Conservation (phyloP, 78 protist genomes). For the Chrysochromulina parva region DNA sequence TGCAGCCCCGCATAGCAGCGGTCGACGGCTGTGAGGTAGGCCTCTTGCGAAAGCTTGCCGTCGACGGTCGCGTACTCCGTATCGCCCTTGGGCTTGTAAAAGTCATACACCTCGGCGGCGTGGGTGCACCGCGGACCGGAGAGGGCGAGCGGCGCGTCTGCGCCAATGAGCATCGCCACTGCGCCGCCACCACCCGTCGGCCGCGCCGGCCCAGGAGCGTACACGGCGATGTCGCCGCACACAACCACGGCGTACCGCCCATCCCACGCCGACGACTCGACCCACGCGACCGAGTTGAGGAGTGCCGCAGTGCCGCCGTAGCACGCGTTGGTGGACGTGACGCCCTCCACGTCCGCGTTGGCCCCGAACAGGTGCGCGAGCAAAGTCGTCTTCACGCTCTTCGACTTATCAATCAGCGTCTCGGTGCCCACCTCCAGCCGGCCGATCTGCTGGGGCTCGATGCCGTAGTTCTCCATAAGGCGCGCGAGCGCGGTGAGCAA, state of each 20-base stretch:
- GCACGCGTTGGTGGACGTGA: slow-evolving; percentile 91
- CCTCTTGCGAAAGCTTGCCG: slow-evolving; percentile 79
- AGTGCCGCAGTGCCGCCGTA: slow-evolving; percentile 97
- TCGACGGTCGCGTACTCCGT: slow-evolving; percentile 91
- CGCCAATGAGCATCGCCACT: slow-evolving; percentile 96
- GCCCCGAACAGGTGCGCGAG: slow-evolving; percentile 71
- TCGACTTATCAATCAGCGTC: slow-evolving; percentile 89
- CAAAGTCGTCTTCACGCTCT: slow-evolving; percentile 81
- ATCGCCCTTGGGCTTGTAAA: slow-evolving; percentile 90
- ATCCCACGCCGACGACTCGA: slow-evolving; percentile 89
- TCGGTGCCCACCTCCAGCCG: slow-evolving; percentile 95
- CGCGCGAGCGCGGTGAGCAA: slow-evolving; percentile 70
- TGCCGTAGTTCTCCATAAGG: slow-evolving; percentile 71
- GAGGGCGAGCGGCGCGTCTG: slow-evolving; percentile 85
- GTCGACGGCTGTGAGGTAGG: neutral
- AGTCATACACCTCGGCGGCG: slow-evolving; percentile 77
- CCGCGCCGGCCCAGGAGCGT: slow-evolving; percentile 38
- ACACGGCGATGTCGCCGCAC: slow-evolving; percentile 88
- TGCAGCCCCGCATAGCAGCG: neutral
- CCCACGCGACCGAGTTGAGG: slow-evolving; percentile 87
- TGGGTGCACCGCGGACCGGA: neutral
- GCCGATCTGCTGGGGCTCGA: slow-evolving; percentile 76
- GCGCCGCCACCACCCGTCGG: slow-evolving; percentile 84
- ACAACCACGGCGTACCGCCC: slow-evolving; percentile 90
- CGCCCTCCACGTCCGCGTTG: slow-evolving; percentile 32